These are phyloP conservation scores for Furcasterigmium furcatum DNA, from an alignment of 2,329 filamentous ascomycete species.

Conservation along the genomic window DNA sequence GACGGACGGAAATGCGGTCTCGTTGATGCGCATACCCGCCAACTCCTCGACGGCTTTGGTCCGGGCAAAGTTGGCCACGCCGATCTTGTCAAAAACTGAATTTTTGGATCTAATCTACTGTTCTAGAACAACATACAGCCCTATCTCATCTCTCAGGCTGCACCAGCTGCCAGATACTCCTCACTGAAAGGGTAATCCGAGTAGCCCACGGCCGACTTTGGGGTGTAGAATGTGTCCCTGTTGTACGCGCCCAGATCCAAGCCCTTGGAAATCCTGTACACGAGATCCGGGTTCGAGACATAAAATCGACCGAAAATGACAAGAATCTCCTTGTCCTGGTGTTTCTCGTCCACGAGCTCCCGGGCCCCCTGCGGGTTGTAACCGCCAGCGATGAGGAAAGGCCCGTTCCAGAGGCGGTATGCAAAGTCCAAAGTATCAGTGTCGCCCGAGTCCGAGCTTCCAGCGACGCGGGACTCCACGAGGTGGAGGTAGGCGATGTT, in stretches of 20 bases:
- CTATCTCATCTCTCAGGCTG: no score
- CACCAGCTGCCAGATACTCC: slow-evolving; percentile 13
- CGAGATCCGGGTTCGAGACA: slow-evolving; percentile 29
- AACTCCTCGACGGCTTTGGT: no score
- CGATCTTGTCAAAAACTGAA: no score
- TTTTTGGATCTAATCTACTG: no score
- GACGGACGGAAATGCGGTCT: no score
- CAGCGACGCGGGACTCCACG: slow-evolving; percentile 51
- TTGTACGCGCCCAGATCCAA: slow-evolving; percentile 21
- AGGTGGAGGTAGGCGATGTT: slow-evolving; percentile 56
- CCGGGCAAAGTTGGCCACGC: no score
- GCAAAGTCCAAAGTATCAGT: slow-evolving; percentile 24
- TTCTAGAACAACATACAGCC: no score
- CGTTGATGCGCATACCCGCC: no score
- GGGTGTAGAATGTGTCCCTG: slow-evolving; percentile 21
- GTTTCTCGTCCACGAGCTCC: slow-evolving; percentile 16
- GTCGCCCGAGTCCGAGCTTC: slow-evolving; percentile 31
- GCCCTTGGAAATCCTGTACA: slow-evolving; percentile 20
- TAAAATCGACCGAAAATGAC: slow-evolving; percentile 27
- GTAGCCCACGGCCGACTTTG: slow-evolving; percentile 15
- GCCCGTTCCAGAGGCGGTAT: slow-evolving; percentile 26
- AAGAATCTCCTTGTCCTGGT: slow-evolving; percentile 19
- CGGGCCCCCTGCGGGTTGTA: slow-evolving; percentile 19
- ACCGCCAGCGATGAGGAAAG: slow-evolving; percentile 26
- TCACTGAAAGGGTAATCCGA: slow-evolving; percentile 18